A percentile compares a stretch with the other conserved stretches of the same genome.
These are phyloP conservation scores for Bremia lactucae DNA, from an alignment of 352 stramenopile species.

Conservation along the genomic window DNA sequence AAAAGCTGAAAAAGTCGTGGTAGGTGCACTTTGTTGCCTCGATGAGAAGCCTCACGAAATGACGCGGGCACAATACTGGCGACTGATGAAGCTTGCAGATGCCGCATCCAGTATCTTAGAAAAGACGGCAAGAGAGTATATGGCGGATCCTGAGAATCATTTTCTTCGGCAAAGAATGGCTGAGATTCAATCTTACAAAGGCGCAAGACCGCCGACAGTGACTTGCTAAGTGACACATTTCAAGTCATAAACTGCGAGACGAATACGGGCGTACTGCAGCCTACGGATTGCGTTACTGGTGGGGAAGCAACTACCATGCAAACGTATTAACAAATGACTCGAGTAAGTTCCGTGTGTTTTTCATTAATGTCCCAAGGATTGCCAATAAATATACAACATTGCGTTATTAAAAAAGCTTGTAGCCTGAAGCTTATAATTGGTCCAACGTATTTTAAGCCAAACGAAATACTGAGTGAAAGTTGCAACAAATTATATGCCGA, in stretches of 20 bases:
- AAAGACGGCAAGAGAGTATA: constrained; percentile 8
- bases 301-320: neutral
- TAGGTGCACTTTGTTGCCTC: constrained; percentile 27
- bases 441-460: too few relatives aligned
- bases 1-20: constrained; percentile 9
- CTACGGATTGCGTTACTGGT: neutral
- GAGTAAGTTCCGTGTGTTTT: neutral
- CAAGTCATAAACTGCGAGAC: too few relatives aligned
- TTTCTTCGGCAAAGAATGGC: neutral
- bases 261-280: too few relatives aligned
- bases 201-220: neutral
- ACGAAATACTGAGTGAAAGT: too few relatives aligned
- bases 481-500: too few relatives aligned
- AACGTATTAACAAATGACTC: neutral
- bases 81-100: constrained; percentile 20
- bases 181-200: neutral
- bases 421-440: too few relatives aligned
- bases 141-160: constrained; percentile 1
- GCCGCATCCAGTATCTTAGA: constrained; percentile 21
- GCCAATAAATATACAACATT: too few relatives aligned
- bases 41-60: constrained; percentile 21
- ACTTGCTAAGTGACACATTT: neutral
- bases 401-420: too few relatives aligned
- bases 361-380: too few relatives aligned
- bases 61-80: constrained; percentile 27